phyloP scores from a whole-genome alignment of 345 rosid genomes.

The Pistacia vera region DNA sequence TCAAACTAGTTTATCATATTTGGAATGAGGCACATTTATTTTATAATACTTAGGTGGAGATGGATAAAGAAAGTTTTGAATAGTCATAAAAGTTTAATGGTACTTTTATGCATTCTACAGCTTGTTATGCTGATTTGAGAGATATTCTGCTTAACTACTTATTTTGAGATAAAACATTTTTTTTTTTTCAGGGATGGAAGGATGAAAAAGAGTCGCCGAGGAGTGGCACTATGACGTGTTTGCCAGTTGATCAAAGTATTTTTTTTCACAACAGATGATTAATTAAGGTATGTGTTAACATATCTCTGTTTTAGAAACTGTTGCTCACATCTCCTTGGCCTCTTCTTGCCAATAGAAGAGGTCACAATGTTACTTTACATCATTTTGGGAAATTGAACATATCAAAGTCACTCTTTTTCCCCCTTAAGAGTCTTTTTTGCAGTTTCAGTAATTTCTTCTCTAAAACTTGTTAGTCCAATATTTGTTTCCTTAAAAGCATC shows the following conservation, averaged over 20 bases:
- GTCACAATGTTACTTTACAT: neutral
- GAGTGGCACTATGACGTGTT: neutral
- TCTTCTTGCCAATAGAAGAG: neutral
- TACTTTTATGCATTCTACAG: too few relatives aligned
- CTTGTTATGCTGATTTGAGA: neutral
- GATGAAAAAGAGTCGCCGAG: neutral
- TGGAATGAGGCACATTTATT: neutral
- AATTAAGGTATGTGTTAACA: neutral
- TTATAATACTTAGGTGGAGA: neutral
- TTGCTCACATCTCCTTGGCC: neutral
- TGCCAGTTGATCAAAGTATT: neutral
- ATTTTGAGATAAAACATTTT: neutral
- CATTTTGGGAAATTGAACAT: neutral
- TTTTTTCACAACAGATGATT: neutral
- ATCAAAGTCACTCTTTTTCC: neutral
- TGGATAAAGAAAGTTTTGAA: neutral
- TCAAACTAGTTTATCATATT: neutral
- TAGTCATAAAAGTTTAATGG: neutral
- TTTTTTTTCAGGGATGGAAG: constrained; percentile 1
- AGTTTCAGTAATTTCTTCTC: constrained; percentile 8
- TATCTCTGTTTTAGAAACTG: neutral
- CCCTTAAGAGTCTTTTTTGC: neutral
- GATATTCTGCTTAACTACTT: neutral
- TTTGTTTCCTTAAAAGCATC: constrained; percentile 3
- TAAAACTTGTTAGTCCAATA: constrained; percentile 1